These are phyloP conservation scores for Macrophomina pseudophaseolina DNA, from an alignment of 2,329 filamentous ascomycete species.

Conservation along the genomic window DNA sequence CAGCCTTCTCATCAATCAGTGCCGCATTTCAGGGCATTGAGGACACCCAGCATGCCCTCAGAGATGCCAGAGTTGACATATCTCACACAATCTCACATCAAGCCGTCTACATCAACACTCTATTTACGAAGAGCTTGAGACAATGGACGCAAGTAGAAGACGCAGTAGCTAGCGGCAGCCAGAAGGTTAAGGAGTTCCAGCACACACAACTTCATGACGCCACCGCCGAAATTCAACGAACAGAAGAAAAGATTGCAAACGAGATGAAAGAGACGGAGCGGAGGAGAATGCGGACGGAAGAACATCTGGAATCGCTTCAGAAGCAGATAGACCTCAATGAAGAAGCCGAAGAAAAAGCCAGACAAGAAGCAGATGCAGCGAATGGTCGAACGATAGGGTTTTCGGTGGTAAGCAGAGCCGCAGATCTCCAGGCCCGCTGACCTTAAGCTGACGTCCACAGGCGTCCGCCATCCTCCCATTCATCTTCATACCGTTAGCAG, in stretches of 20 bases:
- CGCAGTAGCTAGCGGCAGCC: constrained; percentile 4
- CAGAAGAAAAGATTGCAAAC: not conserved
- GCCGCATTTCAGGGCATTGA: constrained; percentile 8
- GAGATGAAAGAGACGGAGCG: not conserved
- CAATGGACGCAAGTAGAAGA: constrained; percentile 10
- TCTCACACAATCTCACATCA: constrained; percentile 4
- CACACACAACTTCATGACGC: not conserved
- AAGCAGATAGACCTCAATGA: constrained; percentile 12
- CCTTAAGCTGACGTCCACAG: not conserved
- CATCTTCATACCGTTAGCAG: constrained; percentile 10
- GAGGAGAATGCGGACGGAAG: not conserved
- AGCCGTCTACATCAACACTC: constrained; percentile 9
- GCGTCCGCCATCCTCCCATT: constrained; percentile 9
- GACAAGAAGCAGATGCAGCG: not conserved
- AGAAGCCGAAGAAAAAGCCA: not conserved
- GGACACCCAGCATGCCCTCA: constrained; percentile 1
- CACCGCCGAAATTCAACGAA: not conserved
- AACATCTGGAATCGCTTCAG: constrained; percentile 10
- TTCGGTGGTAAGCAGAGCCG: not conserved
- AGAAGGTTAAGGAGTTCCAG: constrained; percentile 10
- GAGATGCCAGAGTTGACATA: constrained; percentile 4
- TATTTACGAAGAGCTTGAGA: not conserved
- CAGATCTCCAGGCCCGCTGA: not conserved
- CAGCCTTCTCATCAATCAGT: constrained; percentile 7
- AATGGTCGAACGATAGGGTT: constrained; percentile 11